Evolutionary conservation across 2,329 filamentous ascomycete genomes (phyloP).

Genomic region (Zasmidium cellare): DNA sequence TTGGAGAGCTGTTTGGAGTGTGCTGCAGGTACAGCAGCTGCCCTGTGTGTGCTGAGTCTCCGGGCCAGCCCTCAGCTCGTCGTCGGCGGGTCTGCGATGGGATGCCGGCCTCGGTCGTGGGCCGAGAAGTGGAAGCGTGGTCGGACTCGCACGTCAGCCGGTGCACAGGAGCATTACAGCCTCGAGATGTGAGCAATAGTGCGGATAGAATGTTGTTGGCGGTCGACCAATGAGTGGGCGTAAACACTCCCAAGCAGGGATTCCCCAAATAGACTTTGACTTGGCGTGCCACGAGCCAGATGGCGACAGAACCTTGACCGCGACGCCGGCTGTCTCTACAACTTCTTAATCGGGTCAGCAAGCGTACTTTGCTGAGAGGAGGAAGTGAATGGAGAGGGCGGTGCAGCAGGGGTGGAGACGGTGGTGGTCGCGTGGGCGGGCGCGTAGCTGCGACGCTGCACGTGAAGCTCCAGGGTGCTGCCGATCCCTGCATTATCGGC

Average conservation of each 20-base stretch:
- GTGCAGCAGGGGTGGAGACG: too few species aligned
- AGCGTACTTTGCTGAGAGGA: too few species aligned
- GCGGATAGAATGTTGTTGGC: background rate
- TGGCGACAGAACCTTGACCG: too few species aligned
- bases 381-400: too few species aligned
- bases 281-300: too few species aligned
- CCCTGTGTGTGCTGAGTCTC: background rate
- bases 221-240: background rate
- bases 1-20: background rate
- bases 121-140: too few species aligned
- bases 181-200: background rate
- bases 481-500: background rate
- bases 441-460: background rate
- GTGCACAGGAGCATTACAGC: background rate
- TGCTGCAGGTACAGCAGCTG: conserved; percentile 3
- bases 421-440: background rate
- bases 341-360: too few species aligned
- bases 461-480: background rate
- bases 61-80: background rate
- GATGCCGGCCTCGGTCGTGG: too few species aligned
- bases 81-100: background rate
- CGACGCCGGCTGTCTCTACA: too few species aligned
- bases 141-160: background rate
- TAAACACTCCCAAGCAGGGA: background rate
- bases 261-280: too few species aligned